phyloP scores from a whole-genome alignment of 176 grass and related monocot species.

The Cenchrus fungigraminus region DNA sequence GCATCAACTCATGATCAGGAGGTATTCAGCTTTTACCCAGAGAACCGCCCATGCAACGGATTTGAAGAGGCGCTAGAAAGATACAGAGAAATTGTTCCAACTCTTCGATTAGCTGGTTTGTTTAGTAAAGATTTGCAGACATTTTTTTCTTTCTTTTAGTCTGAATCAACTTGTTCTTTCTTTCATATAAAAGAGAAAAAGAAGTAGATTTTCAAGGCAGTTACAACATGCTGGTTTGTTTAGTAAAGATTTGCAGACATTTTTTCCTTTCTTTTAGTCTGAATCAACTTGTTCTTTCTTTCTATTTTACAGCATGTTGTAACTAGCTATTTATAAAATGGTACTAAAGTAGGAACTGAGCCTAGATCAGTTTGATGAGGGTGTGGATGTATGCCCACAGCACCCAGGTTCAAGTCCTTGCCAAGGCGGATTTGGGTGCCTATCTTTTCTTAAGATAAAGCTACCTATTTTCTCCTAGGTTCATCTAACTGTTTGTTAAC shows the following conservation, averaged over 20 bases:
- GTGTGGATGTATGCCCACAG: neutral
- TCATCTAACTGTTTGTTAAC: neutral
- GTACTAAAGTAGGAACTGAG: neutral
- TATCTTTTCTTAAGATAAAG: neutral
- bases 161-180: neutral
- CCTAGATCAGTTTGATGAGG: neutral
- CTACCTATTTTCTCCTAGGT: neutral
- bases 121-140: constrained; percentile 26
- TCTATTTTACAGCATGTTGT: neutral
- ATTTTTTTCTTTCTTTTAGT: constrained; percentile 6
- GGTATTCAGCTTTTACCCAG: constrained; percentile 94
- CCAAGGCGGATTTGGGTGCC: neutral
- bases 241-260: constrained; percentile 13
- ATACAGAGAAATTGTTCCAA: constrained; percentile 92
- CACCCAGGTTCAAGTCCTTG: neutral
- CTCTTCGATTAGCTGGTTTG: constrained; percentile 87
- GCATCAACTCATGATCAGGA: constrained; percentile 95
- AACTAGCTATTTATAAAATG: constrained; percentile 29
- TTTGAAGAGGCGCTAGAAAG: constrained; percentile 88
- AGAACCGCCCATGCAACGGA: constrained; percentile 74
- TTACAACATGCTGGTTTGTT: constrained; percentile 57
- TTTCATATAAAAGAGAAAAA: constrained; percentile 27
- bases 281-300: constrained; percentile 6
- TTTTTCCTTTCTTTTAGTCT: constrained; percentile 2
- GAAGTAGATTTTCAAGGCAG: neutral